These are phyloP conservation scores for Saccharomyces paradoxus DNA, from an alignment of 805 yeast species.

Conservation along the genomic window DNA sequence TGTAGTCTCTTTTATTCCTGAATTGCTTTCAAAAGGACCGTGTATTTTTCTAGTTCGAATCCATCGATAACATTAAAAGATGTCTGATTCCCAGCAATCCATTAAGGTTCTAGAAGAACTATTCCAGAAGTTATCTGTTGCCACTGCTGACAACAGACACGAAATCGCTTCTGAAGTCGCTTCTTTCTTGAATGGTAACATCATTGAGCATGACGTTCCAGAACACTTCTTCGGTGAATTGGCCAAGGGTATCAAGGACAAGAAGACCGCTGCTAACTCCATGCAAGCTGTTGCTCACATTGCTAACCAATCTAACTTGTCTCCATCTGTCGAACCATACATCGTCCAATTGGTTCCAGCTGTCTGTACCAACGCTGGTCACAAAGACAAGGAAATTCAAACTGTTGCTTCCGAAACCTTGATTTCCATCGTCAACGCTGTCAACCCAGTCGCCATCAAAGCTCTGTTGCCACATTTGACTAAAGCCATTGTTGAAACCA, in stretches of 20 bases:
- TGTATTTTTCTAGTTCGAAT: constrained; percentile 7
- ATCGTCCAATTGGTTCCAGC: constrained; percentile 67
- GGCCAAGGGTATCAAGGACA: constrained; percentile 65
- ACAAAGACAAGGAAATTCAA: constrained; percentile 73
- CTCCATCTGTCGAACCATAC: constrained; percentile 94
- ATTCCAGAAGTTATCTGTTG: constrained; percentile 85
- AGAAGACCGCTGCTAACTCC: constrained; percentile 77
- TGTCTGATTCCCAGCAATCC: constrained; percentile 43
- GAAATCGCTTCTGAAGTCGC: constrained; percentile 85
- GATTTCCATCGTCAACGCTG: constrained; percentile 64
- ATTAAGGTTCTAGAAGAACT: constrained; percentile 83
- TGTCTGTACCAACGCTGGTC: constrained; percentile 77
- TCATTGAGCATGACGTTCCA: constrained; percentile 98
- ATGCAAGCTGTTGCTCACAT: constrained; percentile 79
- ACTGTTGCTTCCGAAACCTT: constrained; percentile 70
- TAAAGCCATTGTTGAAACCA: constrained; percentile 55
- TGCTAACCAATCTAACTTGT: constrained; percentile 66
- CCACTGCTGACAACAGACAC: constrained; percentile 72
- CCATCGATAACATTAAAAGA: constrained; percentile 19
- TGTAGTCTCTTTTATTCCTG: constrained; percentile 1
- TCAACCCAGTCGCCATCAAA: constrained; percentile 93
- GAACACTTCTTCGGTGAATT: constrained; percentile 74
- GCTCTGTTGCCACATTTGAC: constrained; percentile 76
- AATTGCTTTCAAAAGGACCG: constrained; percentile 4
- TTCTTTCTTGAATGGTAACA: constrained; percentile 89